Percentiles rank a stretch among this genome's conserved stretches.
Evolutionary conservation across 1,284 basidiomycete genomes (phyloP).

Genomic region (Ceratorhiza oryzae-sativae): DNA sequence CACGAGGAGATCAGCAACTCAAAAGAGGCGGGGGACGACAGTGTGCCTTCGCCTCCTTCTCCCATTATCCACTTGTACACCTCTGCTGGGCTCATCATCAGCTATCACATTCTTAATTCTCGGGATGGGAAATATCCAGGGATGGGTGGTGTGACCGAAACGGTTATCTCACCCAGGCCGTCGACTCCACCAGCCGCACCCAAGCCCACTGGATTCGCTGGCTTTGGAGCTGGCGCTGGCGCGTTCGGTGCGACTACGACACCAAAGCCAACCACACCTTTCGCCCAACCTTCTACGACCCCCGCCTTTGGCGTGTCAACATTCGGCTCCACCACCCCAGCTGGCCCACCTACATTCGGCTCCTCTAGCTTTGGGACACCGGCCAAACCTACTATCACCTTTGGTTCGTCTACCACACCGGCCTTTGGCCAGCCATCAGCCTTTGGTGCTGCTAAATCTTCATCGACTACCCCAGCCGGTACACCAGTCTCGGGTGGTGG

Average conservation of each 20-base stretch:
- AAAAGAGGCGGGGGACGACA: slow-evolving; percentile 57
- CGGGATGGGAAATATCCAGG: slow-evolving; percentile 61
- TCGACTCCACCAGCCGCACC: slow-evolving; percentile 16
- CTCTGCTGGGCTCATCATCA: slow-evolving; percentile 80
- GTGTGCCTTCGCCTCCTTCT: slow-evolving; percentile 58
- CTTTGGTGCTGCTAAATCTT: slow-evolving; percentile 29
- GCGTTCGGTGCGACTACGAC: slow-evolving; percentile 48
- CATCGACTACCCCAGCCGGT: slow-evolving; percentile 1
- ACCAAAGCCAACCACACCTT: slow-evolving; percentile 41
- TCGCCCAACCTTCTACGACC: slow-evolving; percentile 8
- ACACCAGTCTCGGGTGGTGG: slow-evolving; percentile 6
- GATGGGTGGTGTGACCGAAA: slow-evolving; percentile 51
- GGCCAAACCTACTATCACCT: slow-evolving; percentile 39
- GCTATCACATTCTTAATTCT: slow-evolving; percentile 74
- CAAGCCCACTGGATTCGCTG: slow-evolving; percentile 11
- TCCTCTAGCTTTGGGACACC: slow-evolving; percentile 20
- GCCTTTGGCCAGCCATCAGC: slow-evolving; percentile 44
- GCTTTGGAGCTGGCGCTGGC: slow-evolving; percentile 24
- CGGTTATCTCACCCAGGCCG: not conserved
- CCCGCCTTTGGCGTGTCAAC: slow-evolving; percentile 37
- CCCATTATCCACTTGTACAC: slow-evolving; percentile 80
- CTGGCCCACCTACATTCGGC: slow-evolving; percentile 22
- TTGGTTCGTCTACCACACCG: slow-evolving; percentile 43
- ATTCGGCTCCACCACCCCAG: slow-evolving; percentile 25
- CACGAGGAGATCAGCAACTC: slow-evolving; percentile 54